These are phyloP conservation scores for Zymoseptoria ardabiliae DNA, from an alignment of 2,329 filamentous ascomycete genomes.

Conservation along the genomic window DNA sequence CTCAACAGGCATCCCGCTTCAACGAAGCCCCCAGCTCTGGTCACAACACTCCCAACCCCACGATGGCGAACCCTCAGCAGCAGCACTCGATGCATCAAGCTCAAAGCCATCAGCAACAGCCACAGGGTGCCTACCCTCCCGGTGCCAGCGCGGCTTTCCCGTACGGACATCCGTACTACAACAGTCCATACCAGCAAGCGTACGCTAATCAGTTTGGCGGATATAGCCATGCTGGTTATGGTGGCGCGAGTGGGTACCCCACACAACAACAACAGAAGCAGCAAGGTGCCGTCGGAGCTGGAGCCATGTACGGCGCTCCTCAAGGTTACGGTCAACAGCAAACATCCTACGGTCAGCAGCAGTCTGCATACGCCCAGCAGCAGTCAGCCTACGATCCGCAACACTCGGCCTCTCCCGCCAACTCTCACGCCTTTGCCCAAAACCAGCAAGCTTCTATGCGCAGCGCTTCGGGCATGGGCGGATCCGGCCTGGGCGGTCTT, in stretches of 20 bases:
- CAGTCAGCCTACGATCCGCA: constrained; percentile 50
- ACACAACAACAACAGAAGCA: constrained; percentile 33
- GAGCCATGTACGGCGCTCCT: constrained; percentile 57
- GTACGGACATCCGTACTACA: constrained; percentile 54
- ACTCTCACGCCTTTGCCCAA: constrained; percentile 46
- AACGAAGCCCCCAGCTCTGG: constrained; percentile 80
- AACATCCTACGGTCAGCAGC: constrained; percentile 50
- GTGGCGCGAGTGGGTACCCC: constrained; percentile 42
- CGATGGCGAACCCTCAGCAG: constrained; percentile 46
- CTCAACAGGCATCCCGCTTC: not conserved
- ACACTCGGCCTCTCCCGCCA: constrained; percentile 58
- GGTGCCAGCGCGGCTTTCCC: constrained; percentile 38
- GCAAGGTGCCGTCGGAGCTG: constrained; percentile 47
- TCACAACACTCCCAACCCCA: constrained; percentile 82
- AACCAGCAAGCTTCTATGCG: constrained; percentile 35
- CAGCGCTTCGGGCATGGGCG: constrained; percentile 36
- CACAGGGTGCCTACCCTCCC: constrained; percentile 42
- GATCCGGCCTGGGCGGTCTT: constrained; percentile 40
- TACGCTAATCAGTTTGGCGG: constrained; percentile 58
- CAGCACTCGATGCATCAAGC: constrained; percentile 29
- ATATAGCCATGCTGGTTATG: constrained; percentile 42
- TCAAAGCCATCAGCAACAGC: constrained; percentile 34
- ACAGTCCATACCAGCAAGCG: constrained; percentile 53
- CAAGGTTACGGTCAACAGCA: constrained; percentile 48
- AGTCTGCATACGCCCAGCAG: constrained; percentile 45